Base-by-base conservation (phyloP, 441 rosid species). In the Flueggea neowawraea region DNA sequence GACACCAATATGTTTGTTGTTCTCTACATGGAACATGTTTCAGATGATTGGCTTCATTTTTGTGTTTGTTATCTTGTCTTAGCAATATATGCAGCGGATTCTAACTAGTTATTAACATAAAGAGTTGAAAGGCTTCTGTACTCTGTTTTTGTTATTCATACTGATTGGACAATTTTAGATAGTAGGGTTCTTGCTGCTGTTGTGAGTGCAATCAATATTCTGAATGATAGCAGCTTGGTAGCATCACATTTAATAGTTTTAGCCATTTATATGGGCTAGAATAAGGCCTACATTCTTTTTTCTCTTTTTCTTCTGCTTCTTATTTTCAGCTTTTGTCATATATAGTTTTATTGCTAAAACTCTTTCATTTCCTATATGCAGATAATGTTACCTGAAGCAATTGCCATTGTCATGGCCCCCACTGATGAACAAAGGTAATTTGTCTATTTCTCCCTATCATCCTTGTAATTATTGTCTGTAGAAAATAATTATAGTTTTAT, bases 321-420 rank as follows among this genome's bases (percentile, higher is more conserved):
- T 22, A 22, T 22, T 22, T 22, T 22, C 28, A 22, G 28, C 28
- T 22, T 22, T 22, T 22, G 28, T 22, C 28, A 22, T 22, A 22
- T 22, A 2, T 22, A 22, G 28, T 22, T 22, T 22, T 43, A 16
- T 47, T 55, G 57, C 69, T 64, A 52, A 56, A 15, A 3, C 31
- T 59, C 12, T 56, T 55, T 55, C 51, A n/a, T 69, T 43, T 44
- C 41, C 16, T 67, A 31, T 45, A 60, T 59, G 15, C 65, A 91
- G 98, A 88, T 95, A 70, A 95, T 95, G 96, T 64, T 95, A 58
- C 95, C 98, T 12, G 99, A 91, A 77, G 96, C 99, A 70, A 67
- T 95, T n/a, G 95, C 98, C 31, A 84, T 91, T 17, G 97, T 91
- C 53, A 91, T 91, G 97, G 99, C 99, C 17, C 94, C 98, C 9